Conservation (phyloP, 1,284 basidiomycete species). For the Mycena citricolor region DNA sequence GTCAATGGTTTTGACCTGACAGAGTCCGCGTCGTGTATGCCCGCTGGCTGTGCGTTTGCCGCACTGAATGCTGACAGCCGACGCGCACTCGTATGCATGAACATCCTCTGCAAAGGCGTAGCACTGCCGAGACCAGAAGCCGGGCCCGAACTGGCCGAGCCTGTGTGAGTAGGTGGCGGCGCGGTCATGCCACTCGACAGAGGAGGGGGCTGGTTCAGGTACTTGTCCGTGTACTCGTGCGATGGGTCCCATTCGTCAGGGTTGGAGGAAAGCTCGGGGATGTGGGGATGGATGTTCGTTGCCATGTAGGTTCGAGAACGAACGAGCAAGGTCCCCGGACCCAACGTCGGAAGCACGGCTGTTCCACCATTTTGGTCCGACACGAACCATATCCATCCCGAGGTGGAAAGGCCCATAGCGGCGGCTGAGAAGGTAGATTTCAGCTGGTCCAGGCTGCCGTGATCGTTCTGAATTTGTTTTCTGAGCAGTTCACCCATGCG, state of each 20-base stretch:
- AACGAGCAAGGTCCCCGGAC: conserved; percentile 86
- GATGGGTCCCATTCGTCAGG: conserved; percentile 14
- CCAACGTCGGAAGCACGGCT: conserved; percentile 83
- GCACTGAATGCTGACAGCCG: neutral
- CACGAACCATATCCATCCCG: conserved; percentile 89
- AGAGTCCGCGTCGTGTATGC: conserved; percentile 21
- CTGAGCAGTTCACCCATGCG: conserved; percentile 41
- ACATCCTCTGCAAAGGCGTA: conserved; percentile 32
- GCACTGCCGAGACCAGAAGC: conserved; percentile 1
- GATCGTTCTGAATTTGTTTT: conserved; percentile 47
- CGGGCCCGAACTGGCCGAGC: neutral
- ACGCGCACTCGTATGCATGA: conserved; percentile 27
- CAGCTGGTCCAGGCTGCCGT: conserved; percentile 67
- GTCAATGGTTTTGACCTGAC: conserved; percentile 23
- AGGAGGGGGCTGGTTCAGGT: conserved; percentile 5
- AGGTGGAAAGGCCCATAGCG: conserved; percentile 75
- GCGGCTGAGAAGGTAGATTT: conserved; percentile 79
- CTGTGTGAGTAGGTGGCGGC: neutral
- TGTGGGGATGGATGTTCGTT: conserved; percentile 11
- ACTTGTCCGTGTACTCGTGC: conserved; percentile 13
- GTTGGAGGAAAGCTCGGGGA: conserved; percentile 1
- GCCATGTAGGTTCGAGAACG: conserved; percentile 52
- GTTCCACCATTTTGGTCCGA: conserved; percentile 64
- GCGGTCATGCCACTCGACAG: neutral
- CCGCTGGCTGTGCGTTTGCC: neutral